phyloP scores from a whole-genome alignment of 2,329 filamentous ascomycete species.

The Cladophialophora carrionii region DNA sequence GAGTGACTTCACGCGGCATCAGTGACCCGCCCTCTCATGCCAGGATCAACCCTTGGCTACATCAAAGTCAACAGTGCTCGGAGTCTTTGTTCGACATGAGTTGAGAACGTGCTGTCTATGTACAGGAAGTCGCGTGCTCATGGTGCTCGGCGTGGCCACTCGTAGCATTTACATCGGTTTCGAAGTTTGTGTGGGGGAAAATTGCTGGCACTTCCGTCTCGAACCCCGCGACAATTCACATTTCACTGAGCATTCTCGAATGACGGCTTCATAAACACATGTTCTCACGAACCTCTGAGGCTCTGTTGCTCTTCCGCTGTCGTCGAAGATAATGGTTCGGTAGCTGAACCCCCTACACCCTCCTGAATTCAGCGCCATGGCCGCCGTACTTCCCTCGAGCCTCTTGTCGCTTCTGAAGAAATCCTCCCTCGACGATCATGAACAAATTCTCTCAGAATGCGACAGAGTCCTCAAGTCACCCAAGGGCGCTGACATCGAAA shows the following conservation, averaged over 20 bases:
- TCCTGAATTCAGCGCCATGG: conserved; percentile 28
- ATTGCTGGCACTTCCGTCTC: conserved; percentile 1
- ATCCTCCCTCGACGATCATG: conserved; percentile 64
- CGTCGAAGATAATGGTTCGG: background rate
- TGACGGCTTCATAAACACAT: background rate
- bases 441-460: conserved; percentile 63
- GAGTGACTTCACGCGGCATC: background rate
- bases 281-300: background rate
- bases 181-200: conserved; percentile 20
- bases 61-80: background rate
- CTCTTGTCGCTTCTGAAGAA: conserved; percentile 61
- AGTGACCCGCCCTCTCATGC: background rate
- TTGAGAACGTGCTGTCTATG: background rate
- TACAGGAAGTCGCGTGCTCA: conserved; percentile 15
- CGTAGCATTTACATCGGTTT: background rate
- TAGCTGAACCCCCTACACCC: background rate
- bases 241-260: background rate
- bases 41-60: background rate
- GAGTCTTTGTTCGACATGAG: background rate
- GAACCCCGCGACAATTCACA: conserved; percentile 5
- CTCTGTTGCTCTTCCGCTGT: background rate
- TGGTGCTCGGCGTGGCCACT: background rate
- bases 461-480: conserved; percentile 61
- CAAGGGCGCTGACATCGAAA: conserved; percentile 57
- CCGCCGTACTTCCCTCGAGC: conserved; percentile 50